These are phyloP conservation scores for Cytospora piceae DNA, from an alignment of 2,329 filamentous ascomycete species.

Conservation along the genomic window DNA sequence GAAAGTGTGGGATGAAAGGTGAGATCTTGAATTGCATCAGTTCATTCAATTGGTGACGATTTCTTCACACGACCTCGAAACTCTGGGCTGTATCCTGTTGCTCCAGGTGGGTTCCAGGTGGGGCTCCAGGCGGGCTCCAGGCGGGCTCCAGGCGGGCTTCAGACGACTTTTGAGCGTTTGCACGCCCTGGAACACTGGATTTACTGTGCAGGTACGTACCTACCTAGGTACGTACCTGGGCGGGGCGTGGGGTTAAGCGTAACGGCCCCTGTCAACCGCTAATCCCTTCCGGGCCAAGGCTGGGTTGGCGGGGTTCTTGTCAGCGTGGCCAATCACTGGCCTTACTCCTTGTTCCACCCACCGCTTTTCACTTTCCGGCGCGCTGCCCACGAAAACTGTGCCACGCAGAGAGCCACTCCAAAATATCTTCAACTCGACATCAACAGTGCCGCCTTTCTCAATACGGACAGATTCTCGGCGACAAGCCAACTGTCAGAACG, in stretches of 20 bases:
- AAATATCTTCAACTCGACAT: slow-evolving; percentile 22
- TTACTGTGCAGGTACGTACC: neutral
- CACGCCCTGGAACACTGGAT: neutral
- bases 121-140: neutral
- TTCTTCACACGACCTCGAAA: neutral
- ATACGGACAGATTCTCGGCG: slow-evolving; percentile 18
- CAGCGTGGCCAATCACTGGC: slow-evolving; percentile 12
- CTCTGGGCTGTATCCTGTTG: neutral
- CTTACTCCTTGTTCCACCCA: slow-evolving; percentile 1
- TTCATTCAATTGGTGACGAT: neutral
- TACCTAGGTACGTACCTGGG: slow-evolving; percentile 2
- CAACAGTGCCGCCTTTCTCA: neutral
- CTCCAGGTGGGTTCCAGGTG: neutral
- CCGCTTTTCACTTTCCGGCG: slow-evolving; percentile 17
- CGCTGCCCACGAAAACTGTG: slow-evolving; percentile 26
- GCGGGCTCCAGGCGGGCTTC: neutral
- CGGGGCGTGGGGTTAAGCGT: slow-evolving; percentile 1
- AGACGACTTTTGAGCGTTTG: neutral
- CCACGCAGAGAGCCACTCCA: slow-evolving; percentile 2
- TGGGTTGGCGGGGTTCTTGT: neutral
- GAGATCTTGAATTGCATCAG: neutral
- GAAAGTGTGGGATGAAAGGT: neutral
- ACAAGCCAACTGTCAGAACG: neutral
- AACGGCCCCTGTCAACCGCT: neutral
- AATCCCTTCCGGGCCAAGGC: slow-evolving; percentile 1